These are phyloP conservation scores for Quercus alba DNA, from an alignment of 306 rosid genomes.

Conservation along the genomic window DNA sequence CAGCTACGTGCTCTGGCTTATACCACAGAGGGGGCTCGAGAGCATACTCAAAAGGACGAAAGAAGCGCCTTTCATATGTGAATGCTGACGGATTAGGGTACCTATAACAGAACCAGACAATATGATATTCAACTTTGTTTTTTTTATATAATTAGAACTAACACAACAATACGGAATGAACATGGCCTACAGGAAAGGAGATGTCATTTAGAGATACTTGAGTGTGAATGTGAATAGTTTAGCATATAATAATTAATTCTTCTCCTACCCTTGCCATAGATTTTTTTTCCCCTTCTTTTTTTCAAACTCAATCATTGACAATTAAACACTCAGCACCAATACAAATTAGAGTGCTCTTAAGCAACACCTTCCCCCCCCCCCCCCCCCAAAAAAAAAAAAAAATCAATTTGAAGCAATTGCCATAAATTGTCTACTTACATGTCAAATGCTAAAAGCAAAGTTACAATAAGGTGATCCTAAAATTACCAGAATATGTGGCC, in stretches of 20 bases:
- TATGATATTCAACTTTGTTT: not conserved
- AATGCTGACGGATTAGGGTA: conserved; percentile 95
- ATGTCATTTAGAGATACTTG: not conserved
- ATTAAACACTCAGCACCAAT: not conserved
- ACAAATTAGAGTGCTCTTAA: not conserved
- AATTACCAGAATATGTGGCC: not conserved
- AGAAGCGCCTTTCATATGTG: conserved; percentile 85
- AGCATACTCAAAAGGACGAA: conserved; percentile 92
- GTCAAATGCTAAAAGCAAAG: not conserved
- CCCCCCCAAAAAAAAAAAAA: not conserved
- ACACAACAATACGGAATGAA: not conserved
- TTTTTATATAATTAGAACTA: not conserved
- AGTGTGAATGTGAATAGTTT: not conserved
- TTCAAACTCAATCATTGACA: not conserved
- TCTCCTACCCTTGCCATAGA: not conserved
- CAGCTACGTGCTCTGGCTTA: conserved; percentile 70
- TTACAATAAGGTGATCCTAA: not conserved
- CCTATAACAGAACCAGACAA: conserved; percentile 35
- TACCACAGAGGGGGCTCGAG: conserved; percentile 90
- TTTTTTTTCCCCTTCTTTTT: not conserved
- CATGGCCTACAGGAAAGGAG: not conserved
- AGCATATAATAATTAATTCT: not conserved
- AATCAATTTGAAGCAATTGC: not conserved
- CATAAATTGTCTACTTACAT: too few species aligned
- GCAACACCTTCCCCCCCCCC: too few species aligned